phyloP scores from a whole-genome alignment of 257 asterid genomes.

The Solanum pinnatisectum region DNA sequence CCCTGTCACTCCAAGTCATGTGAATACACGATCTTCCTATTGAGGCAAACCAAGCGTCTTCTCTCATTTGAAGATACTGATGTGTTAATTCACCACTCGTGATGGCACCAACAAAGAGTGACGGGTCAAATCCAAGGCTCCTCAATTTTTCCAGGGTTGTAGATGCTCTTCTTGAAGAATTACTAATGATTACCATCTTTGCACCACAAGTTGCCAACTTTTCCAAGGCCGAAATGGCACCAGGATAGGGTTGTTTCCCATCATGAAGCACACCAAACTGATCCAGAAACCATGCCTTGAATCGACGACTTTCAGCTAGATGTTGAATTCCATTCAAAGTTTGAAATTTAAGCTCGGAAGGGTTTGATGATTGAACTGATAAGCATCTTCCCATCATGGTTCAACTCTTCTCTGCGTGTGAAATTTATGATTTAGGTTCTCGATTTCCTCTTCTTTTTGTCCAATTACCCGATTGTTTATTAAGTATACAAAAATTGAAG shows the following conservation, averaged over 20 bases:
- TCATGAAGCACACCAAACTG: slow-evolving; percentile 95
- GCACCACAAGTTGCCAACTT: slow-evolving; percentile 78
- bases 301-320: neutral
- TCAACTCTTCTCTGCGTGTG: neutral
- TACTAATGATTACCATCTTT: slow-evolving; percentile 84
- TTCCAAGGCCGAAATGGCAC: slow-evolving; percentile 82
- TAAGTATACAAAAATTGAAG: neutral
- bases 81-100: slow-evolving; percentile 94
- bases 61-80: slow-evolving; percentile 77
- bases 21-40: slow-evolving; percentile 86
- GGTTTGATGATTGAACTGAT: neutral
- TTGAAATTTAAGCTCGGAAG: neutral
- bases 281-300: slow-evolving; percentile 92
- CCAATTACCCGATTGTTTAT: neutral
- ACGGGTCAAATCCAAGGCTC: slow-evolving; percentile 79
- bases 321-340: neutral
- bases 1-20: slow-evolving; percentile 89
- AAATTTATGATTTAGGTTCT: neutral
- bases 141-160: slow-evolving; percentile 67
- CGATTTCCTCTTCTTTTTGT: neutral
- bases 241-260: slow-evolving; percentile 91
- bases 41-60: slow-evolving; percentile 81
- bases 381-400: neutral
- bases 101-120: slow-evolving; percentile 76
- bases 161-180: slow-evolving; percentile 92